These are phyloP conservation scores for bread wheat (Triticum aestivum) DNA, from an alignment of 176 grass and related monocot genomes.

Conservation along the genomic window IWGSC_CS_RefSeq_v2.1 NC_057810.1:442934895-442935394, in stretches of 20 bases:
- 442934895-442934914: background rate
- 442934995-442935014: background rate
- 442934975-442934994: background rate
- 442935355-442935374: background rate
- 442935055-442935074: background rate
- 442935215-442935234: background rate
- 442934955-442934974: background rate
- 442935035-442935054: background rate
- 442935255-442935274: background rate
- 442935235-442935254: background rate
- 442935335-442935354: too few relatives aligned
- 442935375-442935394: background rate
- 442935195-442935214: background rate
- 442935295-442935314: too few relatives aligned
- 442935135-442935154: background rate
- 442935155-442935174: background rate
- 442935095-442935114: background rate
- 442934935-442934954: background rate
- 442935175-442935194: constrained; percentile 18
- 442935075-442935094: background rate
- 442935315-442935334: background rate
- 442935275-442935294: too few relatives aligned
- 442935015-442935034: background rate
- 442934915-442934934: constrained; percentile 10
- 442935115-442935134: background rate